Evolutionary conservation across 2,329 filamentous ascomycete genomes (phyloP).

Genomic region (Zasmidium cellare): DNA sequence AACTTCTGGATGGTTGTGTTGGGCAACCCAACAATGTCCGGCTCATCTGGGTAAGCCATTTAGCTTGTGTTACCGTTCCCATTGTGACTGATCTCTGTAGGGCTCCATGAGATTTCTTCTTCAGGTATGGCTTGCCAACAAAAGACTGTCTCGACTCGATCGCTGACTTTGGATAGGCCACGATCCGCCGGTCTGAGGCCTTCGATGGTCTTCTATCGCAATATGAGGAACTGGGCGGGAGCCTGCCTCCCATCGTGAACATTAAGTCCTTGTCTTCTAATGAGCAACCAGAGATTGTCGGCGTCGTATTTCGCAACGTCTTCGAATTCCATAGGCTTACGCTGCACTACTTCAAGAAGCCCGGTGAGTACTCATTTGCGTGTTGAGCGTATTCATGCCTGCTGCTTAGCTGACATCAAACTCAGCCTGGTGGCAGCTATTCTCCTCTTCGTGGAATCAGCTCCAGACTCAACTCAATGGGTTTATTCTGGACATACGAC

Average conservation of each 20-base stretch:
- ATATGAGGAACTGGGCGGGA: neutral
- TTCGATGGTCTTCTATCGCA: neutral
- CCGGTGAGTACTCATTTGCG: neutral
- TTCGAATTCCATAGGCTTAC: neutral
- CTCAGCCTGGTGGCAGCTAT: neutral
- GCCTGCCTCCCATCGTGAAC: neutral
- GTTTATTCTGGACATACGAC: neutral
- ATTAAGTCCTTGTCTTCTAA: neutral
- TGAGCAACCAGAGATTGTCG: neutral
- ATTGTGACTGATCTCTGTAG: neutral
- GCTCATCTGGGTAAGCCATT: neutral
- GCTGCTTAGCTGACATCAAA: neutral
- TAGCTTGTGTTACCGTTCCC: neutral
- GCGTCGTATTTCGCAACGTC: neutral
- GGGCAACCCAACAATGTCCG: neutral
- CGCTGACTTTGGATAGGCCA: neutral
- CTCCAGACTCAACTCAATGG: neutral
- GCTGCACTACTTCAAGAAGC: neutral
- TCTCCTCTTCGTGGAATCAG: neutral
- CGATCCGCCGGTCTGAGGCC: neutral
- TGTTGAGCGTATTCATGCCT: too few species aligned
- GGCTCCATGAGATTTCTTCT: neutral
- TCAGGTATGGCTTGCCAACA: neutral
- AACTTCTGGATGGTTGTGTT: neutral
- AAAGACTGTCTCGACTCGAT: neutral